Percentiles rank a stretch among this genome's conserved stretches.
phyloP scores from a whole-genome alignment of 2,329 filamentous ascomycete genomes.

The Fusarium sp. region DNA sequence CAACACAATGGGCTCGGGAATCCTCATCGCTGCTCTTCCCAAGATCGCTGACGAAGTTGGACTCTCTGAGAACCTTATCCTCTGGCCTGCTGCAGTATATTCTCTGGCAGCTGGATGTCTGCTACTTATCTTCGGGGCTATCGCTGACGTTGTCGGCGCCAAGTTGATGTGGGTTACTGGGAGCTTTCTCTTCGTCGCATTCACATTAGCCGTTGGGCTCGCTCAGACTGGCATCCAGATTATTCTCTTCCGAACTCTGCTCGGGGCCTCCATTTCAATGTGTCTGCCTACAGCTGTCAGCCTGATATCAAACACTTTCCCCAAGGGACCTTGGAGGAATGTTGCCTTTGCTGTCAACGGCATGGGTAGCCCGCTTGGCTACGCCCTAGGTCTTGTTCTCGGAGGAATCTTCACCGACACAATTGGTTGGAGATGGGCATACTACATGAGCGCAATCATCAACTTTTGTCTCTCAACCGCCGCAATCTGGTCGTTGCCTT shows the following conservation, averaged over 20 bases:
- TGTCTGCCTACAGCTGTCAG: constrained; percentile 56
- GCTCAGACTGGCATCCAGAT: constrained; percentile 54
- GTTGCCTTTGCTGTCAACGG: constrained; percentile 61
- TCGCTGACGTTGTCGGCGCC: constrained; percentile 55
- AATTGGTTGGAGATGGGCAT: constrained; percentile 63
- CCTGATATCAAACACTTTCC: constrained; percentile 55
- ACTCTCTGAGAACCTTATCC: constrained; percentile 36
- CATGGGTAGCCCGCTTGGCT: constrained; percentile 61
- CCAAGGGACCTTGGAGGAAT: constrained; percentile 55
- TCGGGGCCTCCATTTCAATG: constrained; percentile 55
- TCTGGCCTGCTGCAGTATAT: constrained; percentile 45
- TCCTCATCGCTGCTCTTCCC: constrained; percentile 42
- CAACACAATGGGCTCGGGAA: constrained; percentile 46
- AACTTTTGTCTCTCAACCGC: constrained; percentile 54
- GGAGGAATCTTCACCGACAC: constrained; percentile 63
- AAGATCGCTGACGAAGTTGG: constrained; percentile 38
- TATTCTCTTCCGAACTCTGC: constrained; percentile 54
- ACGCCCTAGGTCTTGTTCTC: constrained; percentile 63
- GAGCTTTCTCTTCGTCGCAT: constrained; percentile 50
- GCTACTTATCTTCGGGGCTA: constrained; percentile 54
- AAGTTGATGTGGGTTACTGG: constrained; percentile 54
- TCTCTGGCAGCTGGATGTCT: constrained; percentile 38
- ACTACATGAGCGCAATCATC: constrained; percentile 57
- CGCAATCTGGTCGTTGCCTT: constrained; percentile 56
- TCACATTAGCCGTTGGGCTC: constrained; percentile 54